Evolutionary conservation across 257 asterid species (phyloP), one percentile per base, ranked within the genome.

Genomic region (Rubia yunnanensis): DNA sequence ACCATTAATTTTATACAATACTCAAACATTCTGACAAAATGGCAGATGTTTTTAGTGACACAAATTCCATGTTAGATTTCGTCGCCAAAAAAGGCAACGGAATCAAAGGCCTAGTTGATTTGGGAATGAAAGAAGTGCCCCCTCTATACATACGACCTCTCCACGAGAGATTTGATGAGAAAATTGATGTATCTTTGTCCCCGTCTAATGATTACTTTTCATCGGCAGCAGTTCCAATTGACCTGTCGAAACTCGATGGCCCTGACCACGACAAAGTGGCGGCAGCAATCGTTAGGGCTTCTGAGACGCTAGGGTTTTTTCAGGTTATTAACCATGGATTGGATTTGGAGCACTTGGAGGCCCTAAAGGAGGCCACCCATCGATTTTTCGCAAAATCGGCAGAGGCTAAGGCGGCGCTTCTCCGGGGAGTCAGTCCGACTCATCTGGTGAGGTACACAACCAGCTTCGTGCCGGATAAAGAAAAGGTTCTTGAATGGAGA

Each of bases 401-500:
- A 3, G 65, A 53, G 44, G 55, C 63, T 26, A 78, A 78, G 64
- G 76, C 76, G 3, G 26, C 62, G 65, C 75, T 71, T 56, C 73
- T 64, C 32, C 66, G 75, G 48, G 79, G 31, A 64, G 57, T 27
- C 5, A 78, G 77, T 17, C 76, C 74, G 5, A 74, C 69, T 53
- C 79, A 80, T 0, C 60, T 75, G 15, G 75, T 75, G 34, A 72
- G 60, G 27, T 78, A 78, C 69, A 74, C 73, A 5, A 71, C 76
- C 4, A 78, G 80, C 4, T 78, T 78, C 71, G 78, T 27, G 1
- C 76, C 78, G 22, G 76, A 78, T 22, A 78, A 61, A 32, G 78
- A 78, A 35, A 75, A 67, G 49, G 73, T 74, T 54, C 49, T 78
- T 70, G 78, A 78, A 62, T 78, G 83, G 78, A 78, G 73, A 59